Conservation (phyloP, 2,329 filamentous ascomycete species). For the Nemania sp. region DNA sequence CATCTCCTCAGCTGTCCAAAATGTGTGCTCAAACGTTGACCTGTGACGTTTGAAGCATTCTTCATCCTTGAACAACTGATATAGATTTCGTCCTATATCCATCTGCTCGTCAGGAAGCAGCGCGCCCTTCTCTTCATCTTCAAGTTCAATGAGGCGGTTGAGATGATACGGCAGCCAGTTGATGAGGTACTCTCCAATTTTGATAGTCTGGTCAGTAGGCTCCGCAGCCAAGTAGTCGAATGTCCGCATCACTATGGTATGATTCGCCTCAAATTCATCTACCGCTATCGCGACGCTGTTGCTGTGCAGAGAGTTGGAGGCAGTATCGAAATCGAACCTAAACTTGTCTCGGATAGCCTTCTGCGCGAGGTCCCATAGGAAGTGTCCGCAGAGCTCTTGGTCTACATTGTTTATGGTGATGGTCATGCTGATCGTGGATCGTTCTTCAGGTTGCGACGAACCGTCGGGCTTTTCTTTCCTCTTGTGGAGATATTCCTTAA, state of each 20-base stretch:
- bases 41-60: constrained; percentile 23
- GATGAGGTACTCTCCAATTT: constrained; percentile 29
- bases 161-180: constrained; percentile 31
- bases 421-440: constrained; percentile 33
- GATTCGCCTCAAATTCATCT: constrained; percentile 34
- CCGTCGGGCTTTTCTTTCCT: constrained; percentile 8
- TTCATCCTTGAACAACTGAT: constrained; percentile 28
- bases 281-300: constrained; percentile 26
- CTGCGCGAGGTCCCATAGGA: constrained; percentile 36
- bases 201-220: constrained; percentile 16
- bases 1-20: constrained; percentile 28
- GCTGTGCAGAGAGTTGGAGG: constrained; percentile 20
- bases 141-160: constrained; percentile 17
- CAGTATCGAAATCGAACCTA: constrained; percentile 24
- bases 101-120: constrained; percentile 20
- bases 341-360: constrained; percentile 35
- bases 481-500: constrained; percentile 25
- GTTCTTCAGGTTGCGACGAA: constrained; percentile 18
- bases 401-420: constrained; percentile 36
- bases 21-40: constrained; percentile 11
- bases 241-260: constrained; percentile 28
- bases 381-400: constrained; percentile 31
- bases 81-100: constrained; percentile 30
- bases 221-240: constrained; percentile 29
- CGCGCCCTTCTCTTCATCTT: constrained; percentile 25